Percentiles rank a stretch among this genome's conserved stretches.
Evolutionary conservation across 371 early-diverging fungal species (phyloP).

Genomic region (Apophysomyces sp.): DNA sequence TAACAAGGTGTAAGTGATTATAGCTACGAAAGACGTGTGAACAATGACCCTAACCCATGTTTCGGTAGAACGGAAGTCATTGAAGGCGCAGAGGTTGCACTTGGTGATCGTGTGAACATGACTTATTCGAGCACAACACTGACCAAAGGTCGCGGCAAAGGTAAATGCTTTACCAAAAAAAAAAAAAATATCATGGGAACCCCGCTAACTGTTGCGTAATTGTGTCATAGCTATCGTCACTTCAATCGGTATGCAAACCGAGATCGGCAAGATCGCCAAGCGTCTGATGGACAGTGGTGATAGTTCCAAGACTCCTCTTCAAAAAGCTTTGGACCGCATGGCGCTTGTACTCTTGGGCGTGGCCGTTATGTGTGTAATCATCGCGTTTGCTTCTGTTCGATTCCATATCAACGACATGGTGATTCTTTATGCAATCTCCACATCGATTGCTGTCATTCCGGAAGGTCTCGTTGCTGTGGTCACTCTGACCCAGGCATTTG

Average conservation of each 20-base stretch:
- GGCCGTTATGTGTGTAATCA: conserved; percentile 48
- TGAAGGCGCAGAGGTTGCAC: conserved; percentile 33
- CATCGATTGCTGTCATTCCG: conserved; percentile 94
- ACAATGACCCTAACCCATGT: too few species aligned
- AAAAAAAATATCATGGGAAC: conserved; percentile 8
- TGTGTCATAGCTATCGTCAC: conserved; percentile 80
- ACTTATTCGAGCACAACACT: conserved; percentile 59
- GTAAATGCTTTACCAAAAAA: not conserved
- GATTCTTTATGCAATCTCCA: conserved; percentile 73
- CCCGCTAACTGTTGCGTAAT: conserved; percentile 57
- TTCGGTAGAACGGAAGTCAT: conserved; percentile 15
- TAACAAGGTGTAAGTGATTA: conserved; percentile 49
- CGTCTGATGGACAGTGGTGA: conserved; percentile 74
- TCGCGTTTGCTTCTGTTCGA: conserved; percentile 53
- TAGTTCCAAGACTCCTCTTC: conserved; percentile 67
- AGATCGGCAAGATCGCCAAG: conserved; percentile 90
- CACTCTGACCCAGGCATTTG: conserved; percentile 90
- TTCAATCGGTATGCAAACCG: conserved; percentile 85
- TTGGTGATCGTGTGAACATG: conserved; percentile 67
- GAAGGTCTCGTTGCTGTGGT: conserved; percentile 93
- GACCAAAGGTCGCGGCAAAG: conserved; percentile 46
- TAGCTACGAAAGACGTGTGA: too few species aligned
- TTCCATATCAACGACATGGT: conserved; percentile 69
- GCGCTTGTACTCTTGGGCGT: conserved; percentile 60
- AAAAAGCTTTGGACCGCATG: conserved; percentile 68